Evolutionary conservation across 495 filamentous ascomycete species (phyloP), one percentile per base, ranked within the genome.

Genomic region (Barbatosphaeria neglecta): DNA sequence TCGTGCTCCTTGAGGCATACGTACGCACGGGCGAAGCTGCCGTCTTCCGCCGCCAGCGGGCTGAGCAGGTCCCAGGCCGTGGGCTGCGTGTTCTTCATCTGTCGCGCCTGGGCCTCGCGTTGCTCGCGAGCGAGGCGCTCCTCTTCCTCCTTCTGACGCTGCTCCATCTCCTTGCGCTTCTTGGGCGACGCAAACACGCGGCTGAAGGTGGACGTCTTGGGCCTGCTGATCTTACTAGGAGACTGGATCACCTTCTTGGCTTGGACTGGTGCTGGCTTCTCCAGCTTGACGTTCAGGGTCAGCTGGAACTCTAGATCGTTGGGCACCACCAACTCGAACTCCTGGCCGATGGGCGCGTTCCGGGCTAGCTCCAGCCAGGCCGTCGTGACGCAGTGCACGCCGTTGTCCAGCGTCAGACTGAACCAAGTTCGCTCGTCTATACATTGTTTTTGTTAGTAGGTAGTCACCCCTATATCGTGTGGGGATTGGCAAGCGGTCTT

Each of bases 241-340:
- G 80, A 72, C 41, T 67, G 65, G 3, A 72, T 70, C 31, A 60
- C 60, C 47, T 49, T 68, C 23, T 75, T 68, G 19, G 24, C 9
- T 9, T 2, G 31, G 31, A 5, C 16, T 2, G 77, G 63, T 33
- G 81, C 77, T 16, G 86, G 86, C 53, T 84, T 81, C 50, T 94
- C 86, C 22, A 95, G 72, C 69, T 95, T 96, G 48, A 90, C 92
- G 50, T 96, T 93, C 18, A 98, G 76, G 1, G 92, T 97, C 23
- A 98, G 75, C 59, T 96, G 90, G 64, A 98, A 98, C 61, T 98
- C 92, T 19, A 98, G 75, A 53, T 97, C 90, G 53, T 94, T 89
- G 33, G 93, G 84, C 33, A 98, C 92, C 44, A 96, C 90, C 31
- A 98, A 80, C 63, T 98, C 92, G 50, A 98, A 98, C 60, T 98